phyloP scores from a whole-genome alignment of 73 alveolate species.

The Paramecium octaurelia region DNA sequence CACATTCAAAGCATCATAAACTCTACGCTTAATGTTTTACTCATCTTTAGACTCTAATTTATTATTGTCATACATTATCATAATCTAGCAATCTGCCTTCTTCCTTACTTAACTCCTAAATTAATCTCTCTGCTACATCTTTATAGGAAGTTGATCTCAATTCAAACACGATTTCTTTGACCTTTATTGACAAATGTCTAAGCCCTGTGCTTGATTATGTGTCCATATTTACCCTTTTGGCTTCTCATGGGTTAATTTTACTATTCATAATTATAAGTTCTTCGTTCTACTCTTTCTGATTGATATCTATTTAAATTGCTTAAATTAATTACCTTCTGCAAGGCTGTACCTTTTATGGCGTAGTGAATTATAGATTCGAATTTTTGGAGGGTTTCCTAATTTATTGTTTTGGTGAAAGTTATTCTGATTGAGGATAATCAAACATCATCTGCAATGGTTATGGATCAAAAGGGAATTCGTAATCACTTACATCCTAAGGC shows the following conservation, averaged over 20 bases:
- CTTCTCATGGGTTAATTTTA: slow-evolving; percentile 15
- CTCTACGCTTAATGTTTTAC: slow-evolving; percentile 87
- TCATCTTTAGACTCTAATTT: slow-evolving; percentile 74
- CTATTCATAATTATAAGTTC: not conserved
- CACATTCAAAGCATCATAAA: slow-evolving; percentile 89
- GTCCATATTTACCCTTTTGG: slow-evolving; percentile 8
- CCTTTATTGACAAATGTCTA: slow-evolving; percentile 75
- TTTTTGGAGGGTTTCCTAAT: slow-evolving; percentile 16
- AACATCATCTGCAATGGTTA: slow-evolving; percentile 4
- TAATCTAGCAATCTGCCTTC: slow-evolving; percentile 61
- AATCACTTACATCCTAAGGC: not conserved
- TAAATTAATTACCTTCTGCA: not conserved
- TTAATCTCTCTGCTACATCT: slow-evolving; percentile 82
- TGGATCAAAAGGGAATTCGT: not conserved
- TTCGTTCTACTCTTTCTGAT: not conserved
- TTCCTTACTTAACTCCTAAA: slow-evolving; percentile 54
- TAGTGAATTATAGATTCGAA: not conserved
- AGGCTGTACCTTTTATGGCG: not conserved
- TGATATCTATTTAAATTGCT: not conserved
- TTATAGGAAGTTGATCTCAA: slow-evolving; percentile 72
- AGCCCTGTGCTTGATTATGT: slow-evolving; percentile 63
- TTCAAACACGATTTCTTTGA: slow-evolving; percentile 71
- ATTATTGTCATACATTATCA: slow-evolving; percentile 39
- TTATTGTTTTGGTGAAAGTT: not conserved
- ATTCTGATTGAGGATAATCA: not conserved